phyloP scores from a whole-genome alignment of 805 yeast species.

The Blastobotrys robertii region DNA sequence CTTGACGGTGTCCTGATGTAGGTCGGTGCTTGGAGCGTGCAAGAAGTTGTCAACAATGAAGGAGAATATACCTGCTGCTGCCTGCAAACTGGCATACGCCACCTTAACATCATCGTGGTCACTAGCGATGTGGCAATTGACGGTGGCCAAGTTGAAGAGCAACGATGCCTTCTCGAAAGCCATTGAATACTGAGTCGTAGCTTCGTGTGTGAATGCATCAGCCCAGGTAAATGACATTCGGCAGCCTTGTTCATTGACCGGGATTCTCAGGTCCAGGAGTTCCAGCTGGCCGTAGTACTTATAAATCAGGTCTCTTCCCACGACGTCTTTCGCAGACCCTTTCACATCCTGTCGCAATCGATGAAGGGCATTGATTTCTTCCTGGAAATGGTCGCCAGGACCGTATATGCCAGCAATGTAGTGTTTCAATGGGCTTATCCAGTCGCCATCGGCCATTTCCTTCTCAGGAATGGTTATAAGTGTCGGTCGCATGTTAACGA shows the following conservation, averaged over 20 bases:
- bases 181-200: slow-evolving; percentile 59
- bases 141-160: slow-evolving; percentile 66
- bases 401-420: slow-evolving; percentile 61
- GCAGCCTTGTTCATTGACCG: slow-evolving; percentile 48
- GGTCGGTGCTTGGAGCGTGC: slow-evolving; percentile 79
- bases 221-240: slow-evolving; percentile 63
- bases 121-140: slow-evolving; percentile 40
- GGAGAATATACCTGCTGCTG: slow-evolving; percentile 68
- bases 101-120: slow-evolving; percentile 39
- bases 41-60: slow-evolving; percentile 71
- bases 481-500: too few species aligned
- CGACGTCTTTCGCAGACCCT: slow-evolving; percentile 36
- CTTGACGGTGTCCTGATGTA: slow-evolving; percentile 55
- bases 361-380: slow-evolving; percentile 46
- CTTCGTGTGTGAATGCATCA: slow-evolving; percentile 50
- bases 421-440: slow-evolving; percentile 50
- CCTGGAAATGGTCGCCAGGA: slow-evolving; percentile 42
- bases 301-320: slow-evolving; percentile 46
- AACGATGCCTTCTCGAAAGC: slow-evolving; percentile 86
- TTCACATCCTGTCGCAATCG: slow-evolving; percentile 50
- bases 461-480: slow-evolving; percentile 29
- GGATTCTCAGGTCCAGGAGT: slow-evolving; percentile 65
- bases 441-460: slow-evolving; percentile 49
- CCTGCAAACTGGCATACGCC: slow-evolving; percentile 54
- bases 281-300: slow-evolving; percentile 77